A percentile compares a stretch with the other conserved stretches of the same genome.
phyloP scores from a whole-genome alignment of 768 basidiomycete genomes.

The Daedalea quercina region DNA sequence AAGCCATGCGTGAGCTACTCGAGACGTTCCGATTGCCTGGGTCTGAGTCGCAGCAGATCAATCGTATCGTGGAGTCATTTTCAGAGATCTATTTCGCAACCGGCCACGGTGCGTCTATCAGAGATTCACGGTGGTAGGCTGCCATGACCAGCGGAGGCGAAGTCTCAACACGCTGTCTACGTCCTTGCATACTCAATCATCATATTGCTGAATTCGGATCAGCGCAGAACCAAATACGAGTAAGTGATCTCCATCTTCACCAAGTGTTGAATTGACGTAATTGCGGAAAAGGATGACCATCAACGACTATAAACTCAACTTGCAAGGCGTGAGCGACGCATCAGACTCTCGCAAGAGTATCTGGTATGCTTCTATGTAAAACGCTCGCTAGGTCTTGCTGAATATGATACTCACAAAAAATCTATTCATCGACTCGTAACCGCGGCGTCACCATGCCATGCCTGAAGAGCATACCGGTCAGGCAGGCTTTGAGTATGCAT shows the following conservation, averaged over 20 bases:
- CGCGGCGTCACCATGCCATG: constrained; percentile 93
- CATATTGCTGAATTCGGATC: constrained; percentile 97
- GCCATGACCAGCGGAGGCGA: constrained; percentile 60
- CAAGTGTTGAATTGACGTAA: constrained; percentile 4
- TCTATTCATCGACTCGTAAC: constrained; percentile 92
- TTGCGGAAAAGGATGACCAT: constrained; percentile 90
- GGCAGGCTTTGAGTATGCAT: constrained; percentile 96
- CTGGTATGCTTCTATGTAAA: constrained; percentile 45
- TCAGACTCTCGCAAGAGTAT: constrained; percentile 81
- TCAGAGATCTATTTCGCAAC: constrained; percentile 87
- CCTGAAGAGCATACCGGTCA: constrained; percentile 97
- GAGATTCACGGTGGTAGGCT: background rate
- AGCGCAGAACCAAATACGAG: constrained; percentile 92
- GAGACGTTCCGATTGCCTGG: constrained; percentile 94
- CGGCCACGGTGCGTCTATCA: constrained; percentile 50
- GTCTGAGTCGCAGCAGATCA: constrained; percentile 91
- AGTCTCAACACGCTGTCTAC: constrained; percentile 87
- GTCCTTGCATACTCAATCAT: constrained; percentile 94
- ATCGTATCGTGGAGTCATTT: constrained; percentile 90
- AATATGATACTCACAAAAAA: constrained; percentile 50
- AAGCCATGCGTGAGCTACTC: constrained; percentile 91
- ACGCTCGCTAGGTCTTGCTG: background rate
- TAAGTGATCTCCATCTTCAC: constrained; percentile 31
- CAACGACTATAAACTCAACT: constrained; percentile 88
- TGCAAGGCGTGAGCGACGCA: constrained; percentile 87